Evolutionary conservation across 108 stramenopile species (phyloP).

Genomic region (Licmophora abbreviata): DNA sequence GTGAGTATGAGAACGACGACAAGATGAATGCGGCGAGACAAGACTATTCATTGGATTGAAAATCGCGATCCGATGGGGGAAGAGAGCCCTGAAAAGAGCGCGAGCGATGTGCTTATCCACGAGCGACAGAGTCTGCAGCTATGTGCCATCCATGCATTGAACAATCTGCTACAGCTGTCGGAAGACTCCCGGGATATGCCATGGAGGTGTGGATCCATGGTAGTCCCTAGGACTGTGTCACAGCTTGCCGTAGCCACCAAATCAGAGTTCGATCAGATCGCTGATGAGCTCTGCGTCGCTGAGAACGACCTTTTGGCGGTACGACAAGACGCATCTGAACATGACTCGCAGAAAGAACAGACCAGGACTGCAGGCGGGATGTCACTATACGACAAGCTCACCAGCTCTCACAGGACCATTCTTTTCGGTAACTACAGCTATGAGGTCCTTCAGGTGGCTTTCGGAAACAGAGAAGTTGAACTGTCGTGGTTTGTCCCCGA

Average conservation of each 20-base stretch:
- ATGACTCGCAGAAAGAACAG: no score
- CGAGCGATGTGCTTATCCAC: conserved; percentile 15
- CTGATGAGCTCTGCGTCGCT: not conserved
- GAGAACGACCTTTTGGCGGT: not conserved
- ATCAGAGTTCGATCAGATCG: not conserved
- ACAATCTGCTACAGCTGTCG: conserved; percentile 31
- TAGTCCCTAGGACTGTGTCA: not conserved
- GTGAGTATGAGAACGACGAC: no score
- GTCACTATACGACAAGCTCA: conserved; percentile 15
- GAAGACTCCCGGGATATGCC: conserved; percentile 6
- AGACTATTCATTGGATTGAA: no score
- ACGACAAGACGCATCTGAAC: no score
- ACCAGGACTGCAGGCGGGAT: not conserved
- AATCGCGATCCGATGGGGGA: no score
- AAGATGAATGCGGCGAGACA: no score
- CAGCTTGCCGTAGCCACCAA: not conserved
- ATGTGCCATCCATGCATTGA: conserved; percentile 31
- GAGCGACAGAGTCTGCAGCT: conserved; percentile 32
- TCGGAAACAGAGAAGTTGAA: conserved; percentile 17
- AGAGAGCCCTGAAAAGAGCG: not conserved
- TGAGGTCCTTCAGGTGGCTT: conserved; percentile 22
- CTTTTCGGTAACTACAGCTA: conserved; percentile 28
- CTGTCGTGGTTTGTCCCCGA: conserved; percentile 16
- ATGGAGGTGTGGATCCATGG: conserved; percentile 2
- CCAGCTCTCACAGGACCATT: conserved; percentile 21